Evolutionary conservation across 306 rosid species (phyloP).

Genomic region (Medicago ruthenica): DNA sequence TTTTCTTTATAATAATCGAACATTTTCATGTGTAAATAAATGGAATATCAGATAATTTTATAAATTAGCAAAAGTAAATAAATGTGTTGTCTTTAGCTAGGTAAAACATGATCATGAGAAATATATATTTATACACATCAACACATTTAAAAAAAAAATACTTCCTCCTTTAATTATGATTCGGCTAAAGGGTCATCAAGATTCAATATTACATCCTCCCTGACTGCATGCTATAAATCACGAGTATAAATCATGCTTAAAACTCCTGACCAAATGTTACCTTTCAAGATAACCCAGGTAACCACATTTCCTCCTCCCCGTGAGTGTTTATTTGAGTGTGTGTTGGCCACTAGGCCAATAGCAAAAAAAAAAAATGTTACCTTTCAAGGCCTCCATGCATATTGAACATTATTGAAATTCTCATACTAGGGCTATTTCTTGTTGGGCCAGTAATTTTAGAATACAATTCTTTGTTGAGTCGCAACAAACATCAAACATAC

Average conservation of each 20-base stretch:
- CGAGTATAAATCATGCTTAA: background rate
- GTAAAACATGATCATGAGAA: background rate
- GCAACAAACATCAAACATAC: slow-evolving; percentile 1
- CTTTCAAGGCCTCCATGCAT: slow-evolving; percentile 7
- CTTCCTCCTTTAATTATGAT: background rate
- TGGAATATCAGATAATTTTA: background rate
- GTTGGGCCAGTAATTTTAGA: background rate
- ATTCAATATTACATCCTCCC: slow-evolving; percentile 8
- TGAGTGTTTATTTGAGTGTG: too few relatives aligned
- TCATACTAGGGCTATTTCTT: background rate
- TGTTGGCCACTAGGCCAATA: too few relatives aligned
- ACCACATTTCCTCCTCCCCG: too few relatives aligned
- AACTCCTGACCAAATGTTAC: slow-evolving; percentile 13
- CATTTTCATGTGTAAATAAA: slow-evolving; percentile 16
- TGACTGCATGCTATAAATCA: background rate
- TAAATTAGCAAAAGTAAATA: slow-evolving; percentile 20
- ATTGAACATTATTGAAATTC: background rate
- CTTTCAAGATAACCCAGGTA: too few relatives aligned
- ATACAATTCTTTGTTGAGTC: background rate
- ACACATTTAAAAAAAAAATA: slow-evolving; percentile 20
- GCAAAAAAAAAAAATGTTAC: too few relatives aligned
- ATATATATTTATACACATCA: background rate
- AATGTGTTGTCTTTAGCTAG: slow-evolving; percentile 6
- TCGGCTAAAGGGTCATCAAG: slow-evolving; percentile 5
- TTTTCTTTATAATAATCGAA: background rate